Evolutionary conservation across 2,329 filamentous ascomycete genomes (phyloP).

Genomic region (Chaetomium strumarium): DNA sequence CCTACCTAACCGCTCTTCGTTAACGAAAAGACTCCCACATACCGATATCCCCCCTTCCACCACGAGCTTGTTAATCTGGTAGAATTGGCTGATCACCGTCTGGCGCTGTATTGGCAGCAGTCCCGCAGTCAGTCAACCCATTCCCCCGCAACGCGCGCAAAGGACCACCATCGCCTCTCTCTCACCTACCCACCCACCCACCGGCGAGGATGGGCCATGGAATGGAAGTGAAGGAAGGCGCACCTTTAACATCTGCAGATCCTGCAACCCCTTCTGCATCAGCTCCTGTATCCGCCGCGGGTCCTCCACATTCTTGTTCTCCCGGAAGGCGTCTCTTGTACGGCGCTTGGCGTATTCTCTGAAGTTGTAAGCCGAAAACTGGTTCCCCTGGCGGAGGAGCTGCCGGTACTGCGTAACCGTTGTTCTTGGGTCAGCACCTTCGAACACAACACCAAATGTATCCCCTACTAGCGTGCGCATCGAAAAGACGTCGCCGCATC

Average conservation of each 20-base stretch:
- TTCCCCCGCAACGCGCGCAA: too few species aligned
- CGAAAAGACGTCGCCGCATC: not conserved
- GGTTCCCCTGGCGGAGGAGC: conserved; percentile 74
- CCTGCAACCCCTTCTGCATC: conserved; percentile 79
- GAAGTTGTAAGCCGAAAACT: conserved; percentile 96
- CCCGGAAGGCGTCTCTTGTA: conserved; percentile 84
- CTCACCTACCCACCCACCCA: too few species aligned
- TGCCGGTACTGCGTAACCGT: conserved; percentile 68
- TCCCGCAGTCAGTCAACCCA: not conserved
- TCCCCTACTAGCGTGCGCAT: not conserved
- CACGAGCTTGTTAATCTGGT: conserved; percentile 83
- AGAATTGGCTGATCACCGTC: conserved; percentile 92
- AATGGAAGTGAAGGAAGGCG: conserved; percentile 13
- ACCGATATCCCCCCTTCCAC: conserved; percentile 82
- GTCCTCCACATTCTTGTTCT: conserved; percentile 68
- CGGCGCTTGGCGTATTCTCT: conserved; percentile 90
- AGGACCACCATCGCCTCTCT: too few species aligned
- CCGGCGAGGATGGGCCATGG: not conserved
- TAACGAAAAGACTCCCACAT: conserved; percentile 31
- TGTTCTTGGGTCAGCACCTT: not conserved
- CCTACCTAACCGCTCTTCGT: not conserved
- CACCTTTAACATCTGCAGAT: conserved; percentile 88
- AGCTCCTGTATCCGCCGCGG: conserved; percentile 76
- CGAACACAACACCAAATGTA: too few species aligned
- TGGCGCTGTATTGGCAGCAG: conserved; percentile 60